Evolutionary conservation across 2,329 filamentous ascomycete genomes (phyloP).

Genomic region (Emmonsiellopsis sp.): DNA sequence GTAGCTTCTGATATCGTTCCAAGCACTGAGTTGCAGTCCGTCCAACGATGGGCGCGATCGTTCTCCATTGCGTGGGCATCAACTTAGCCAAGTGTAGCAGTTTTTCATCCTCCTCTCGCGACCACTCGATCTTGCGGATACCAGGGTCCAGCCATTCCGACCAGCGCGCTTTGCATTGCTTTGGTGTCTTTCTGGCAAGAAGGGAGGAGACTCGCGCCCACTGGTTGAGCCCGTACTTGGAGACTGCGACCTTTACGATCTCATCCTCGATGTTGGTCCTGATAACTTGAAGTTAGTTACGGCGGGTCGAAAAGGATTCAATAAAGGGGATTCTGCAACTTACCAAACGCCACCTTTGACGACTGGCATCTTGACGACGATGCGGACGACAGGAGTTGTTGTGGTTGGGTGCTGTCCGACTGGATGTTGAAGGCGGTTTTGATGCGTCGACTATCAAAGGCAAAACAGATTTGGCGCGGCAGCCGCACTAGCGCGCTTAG

Average conservation of each 20-base stretch:
- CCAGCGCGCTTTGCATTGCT: constrained; percentile 99
- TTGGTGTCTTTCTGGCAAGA: constrained; percentile 91
- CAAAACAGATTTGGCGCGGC: constrained; percentile 13
- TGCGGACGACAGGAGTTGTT: neutral
- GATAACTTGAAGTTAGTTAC: constrained; percentile 2
- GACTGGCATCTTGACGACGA: constrained; percentile 46
- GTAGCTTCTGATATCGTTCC: constrained; percentile 89
- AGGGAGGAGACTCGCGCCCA: constrained; percentile 98
- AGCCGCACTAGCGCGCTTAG: constrained; percentile 16
- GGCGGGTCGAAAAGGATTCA: constrained; percentile 13
- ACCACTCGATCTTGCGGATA: constrained; percentile 99
- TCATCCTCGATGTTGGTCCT: constrained; percentile 74
- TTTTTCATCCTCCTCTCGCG: constrained; percentile 96
- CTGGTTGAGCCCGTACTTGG: constrained; percentile 91
- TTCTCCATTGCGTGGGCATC: constrained; percentile 99
- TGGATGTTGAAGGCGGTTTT: neutral
- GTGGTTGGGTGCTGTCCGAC: neutral
- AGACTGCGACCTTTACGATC: constrained; percentile 90
- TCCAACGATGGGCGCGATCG: constrained; percentile 92
- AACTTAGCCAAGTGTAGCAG: constrained; percentile 91
- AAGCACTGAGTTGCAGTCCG: constrained; percentile 94
- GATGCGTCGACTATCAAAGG: neutral
- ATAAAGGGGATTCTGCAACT: constrained; percentile 11
- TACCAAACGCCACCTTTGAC: constrained; percentile 57
- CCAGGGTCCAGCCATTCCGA: constrained; percentile 95